Conservation (phyloP, 257 asterid species). For the Capsicum pubescens region DNA sequence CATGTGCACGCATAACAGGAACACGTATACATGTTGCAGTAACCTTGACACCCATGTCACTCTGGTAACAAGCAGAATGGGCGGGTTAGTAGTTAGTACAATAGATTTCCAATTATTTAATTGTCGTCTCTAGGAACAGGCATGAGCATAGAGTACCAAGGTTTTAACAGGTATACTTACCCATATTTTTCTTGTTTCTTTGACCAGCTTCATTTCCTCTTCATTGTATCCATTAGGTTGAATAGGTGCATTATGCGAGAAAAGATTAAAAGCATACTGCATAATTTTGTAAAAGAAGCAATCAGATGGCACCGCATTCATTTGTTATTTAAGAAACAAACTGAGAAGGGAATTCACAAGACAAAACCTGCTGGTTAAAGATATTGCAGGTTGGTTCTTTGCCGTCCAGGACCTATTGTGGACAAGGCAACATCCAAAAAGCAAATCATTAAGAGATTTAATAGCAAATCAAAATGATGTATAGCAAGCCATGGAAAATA, state of each 20-base stretch:
- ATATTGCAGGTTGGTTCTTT: constrained; percentile 87
- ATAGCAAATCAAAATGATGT: neutral
- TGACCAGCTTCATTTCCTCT: constrained; percentile 97
- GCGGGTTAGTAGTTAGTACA: constrained; percentile 22
- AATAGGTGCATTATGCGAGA: constrained; percentile 94
- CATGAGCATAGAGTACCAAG: neutral
- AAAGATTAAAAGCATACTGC: constrained; percentile 98
- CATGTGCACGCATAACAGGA: constrained; percentile 99
- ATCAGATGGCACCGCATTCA: constrained; percentile 20
- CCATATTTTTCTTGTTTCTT: constrained; percentile 97
- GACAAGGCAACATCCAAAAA: neutral
- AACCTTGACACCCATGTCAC: constrained; percentile 69
- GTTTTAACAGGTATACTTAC: constrained; percentile 44
- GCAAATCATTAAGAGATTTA: neutral
- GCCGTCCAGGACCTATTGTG: constrained; percentile 70
- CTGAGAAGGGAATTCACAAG: constrained; percentile 22
- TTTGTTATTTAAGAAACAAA: neutral
- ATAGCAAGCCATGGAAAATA: constrained; percentile 18
- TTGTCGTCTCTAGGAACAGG: neutral
- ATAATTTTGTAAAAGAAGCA: constrained; percentile 10
- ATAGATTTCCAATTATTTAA: neutral
- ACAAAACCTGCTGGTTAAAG: constrained; percentile 74
- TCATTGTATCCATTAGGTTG: constrained; percentile 93
- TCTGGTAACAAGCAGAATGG: constrained; percentile 47
- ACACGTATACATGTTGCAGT: constrained; percentile 97